These are phyloP conservation scores for Lipomyces japonicus DNA, from an alignment of 805 yeast species.

Conservation along the genomic window DNA sequence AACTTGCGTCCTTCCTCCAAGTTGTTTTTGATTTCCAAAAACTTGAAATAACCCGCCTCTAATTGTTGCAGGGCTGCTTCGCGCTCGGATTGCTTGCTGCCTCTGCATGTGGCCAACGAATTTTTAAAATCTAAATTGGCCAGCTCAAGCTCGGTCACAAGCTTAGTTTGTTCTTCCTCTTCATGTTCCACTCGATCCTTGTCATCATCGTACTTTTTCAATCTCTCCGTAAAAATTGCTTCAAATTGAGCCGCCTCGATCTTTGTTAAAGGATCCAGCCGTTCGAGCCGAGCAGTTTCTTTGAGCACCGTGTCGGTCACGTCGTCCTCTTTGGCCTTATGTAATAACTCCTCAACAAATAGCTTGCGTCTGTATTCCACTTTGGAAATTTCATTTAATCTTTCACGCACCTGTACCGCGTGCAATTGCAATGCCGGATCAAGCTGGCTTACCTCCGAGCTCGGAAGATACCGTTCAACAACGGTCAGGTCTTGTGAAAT, in stretches of 20 bases:
- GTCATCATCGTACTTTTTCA: constrained; percentile 51
- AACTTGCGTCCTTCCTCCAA: constrained; percentile 66
- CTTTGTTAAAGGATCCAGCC: constrained; percentile 18
- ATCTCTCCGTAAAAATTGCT: constrained; percentile 27
- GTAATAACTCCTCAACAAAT: constrained; percentile 26
- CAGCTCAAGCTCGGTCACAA: constrained; percentile 42
- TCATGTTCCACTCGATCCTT: constrained; percentile 46
- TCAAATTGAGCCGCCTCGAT: constrained; percentile 31
- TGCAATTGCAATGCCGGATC: constrained; percentile 40
- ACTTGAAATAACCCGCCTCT: constrained; percentile 50
- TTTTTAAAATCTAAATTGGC: constrained; percentile 29
- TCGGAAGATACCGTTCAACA: constrained; percentile 36
- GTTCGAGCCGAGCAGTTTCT: constrained; percentile 24
- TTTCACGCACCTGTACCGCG: constrained; percentile 34
- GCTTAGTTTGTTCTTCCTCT: constrained; percentile 38
- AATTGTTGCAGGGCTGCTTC: constrained; percentile 50
- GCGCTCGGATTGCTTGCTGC: constrained; percentile 40
- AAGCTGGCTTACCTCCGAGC: constrained; percentile 33
- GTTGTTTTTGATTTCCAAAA: constrained; percentile 54
- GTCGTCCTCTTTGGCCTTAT: constrained; percentile 21
- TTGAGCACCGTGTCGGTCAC: constrained; percentile 10
- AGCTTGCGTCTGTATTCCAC: constrained; percentile 30
- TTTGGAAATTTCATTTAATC: constrained; percentile 25
- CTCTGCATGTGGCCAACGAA: constrained; percentile 15
- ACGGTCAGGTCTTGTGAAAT: constrained; percentile 41